These are phyloP conservation scores for Sarcocystis neurona DNA, from an alignment of 169 alveolate species.

Conservation along the genomic window DNA sequence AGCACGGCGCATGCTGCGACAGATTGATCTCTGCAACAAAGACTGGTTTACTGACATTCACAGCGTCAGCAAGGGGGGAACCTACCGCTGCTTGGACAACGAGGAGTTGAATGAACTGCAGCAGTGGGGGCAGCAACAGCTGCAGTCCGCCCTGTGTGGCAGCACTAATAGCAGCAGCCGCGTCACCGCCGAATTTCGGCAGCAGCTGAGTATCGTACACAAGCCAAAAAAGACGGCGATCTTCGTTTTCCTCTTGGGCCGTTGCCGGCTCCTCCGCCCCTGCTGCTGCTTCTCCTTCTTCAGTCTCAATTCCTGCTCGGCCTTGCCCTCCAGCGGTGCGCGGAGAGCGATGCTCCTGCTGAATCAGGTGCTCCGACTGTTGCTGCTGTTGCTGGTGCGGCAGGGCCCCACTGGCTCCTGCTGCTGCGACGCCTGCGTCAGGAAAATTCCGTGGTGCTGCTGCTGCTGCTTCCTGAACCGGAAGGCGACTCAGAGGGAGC, in stretches of 20 bases:
- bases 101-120: slow-evolving; percentile 60
- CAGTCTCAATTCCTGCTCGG: neutral
- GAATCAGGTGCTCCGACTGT: too few relatives aligned
- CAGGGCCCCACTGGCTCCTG: too few relatives aligned
- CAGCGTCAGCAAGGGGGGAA: neutral
- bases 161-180: slow-evolving; percentile 18
- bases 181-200: slow-evolving; percentile 2
- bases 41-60: neutral
- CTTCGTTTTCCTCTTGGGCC: neutral
- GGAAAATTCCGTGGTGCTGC: too few relatives aligned
- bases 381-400: too few relatives aligned
- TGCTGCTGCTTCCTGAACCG: too few relatives aligned
- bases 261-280: neutral
- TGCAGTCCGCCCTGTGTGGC: slow-evolving; percentile 32
- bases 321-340: too few relatives aligned
- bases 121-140: slow-evolving; percentile 54
- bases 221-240: neutral
- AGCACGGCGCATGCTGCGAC: neutral
- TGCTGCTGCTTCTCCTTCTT: too few relatives aligned
- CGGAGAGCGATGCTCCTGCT: too few relatives aligned
- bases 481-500: slow-evolving; percentile 38
- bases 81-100: slow-evolving; percentile 56
- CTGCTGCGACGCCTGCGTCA: too few relatives aligned
- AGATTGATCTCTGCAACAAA: neutral
- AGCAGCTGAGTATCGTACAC: neutral